These are phyloP conservation scores for Clavariopsis aquatica DNA, from an alignment of 495 filamentous ascomycete genomes.

Conservation along the genomic window DNA sequence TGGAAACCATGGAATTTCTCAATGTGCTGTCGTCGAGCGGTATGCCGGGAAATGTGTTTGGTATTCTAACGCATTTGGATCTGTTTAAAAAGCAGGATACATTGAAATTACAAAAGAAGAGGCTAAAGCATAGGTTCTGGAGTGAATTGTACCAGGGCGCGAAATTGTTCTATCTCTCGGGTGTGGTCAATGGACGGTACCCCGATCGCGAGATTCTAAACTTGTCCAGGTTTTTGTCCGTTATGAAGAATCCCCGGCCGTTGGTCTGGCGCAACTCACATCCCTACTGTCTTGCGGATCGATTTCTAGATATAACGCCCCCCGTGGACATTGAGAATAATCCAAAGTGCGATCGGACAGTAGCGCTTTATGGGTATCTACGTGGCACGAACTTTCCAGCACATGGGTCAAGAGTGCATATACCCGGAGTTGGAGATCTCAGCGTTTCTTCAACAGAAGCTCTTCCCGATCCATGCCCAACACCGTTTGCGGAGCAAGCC, in stretches of 20 bases:
- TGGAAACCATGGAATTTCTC: slow-evolving; percentile 99
- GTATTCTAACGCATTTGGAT: slow-evolving; percentile 93
- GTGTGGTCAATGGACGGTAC: slow-evolving; percentile 93
- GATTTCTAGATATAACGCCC: slow-evolving; percentile 90
- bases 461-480: slow-evolving; percentile 92
- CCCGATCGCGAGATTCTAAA: slow-evolving; percentile 97
- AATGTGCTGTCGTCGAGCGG: slow-evolving; percentile 85
- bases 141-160: slow-evolving; percentile 94
- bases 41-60: slow-evolving; percentile 98
- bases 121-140: slow-evolving; percentile 94
- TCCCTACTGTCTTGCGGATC: slow-evolving; percentile 89
- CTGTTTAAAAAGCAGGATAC: slow-evolving; percentile 90
- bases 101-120: slow-evolving; percentile 87
- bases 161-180: slow-evolving; percentile 93
- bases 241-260: slow-evolving; percentile 98
- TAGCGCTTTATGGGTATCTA: slow-evolving; percentile 91
- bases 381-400: slow-evolving; percentile 94
- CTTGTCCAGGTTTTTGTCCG: slow-evolving; percentile 85
- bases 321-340: slow-evolving; percentile 86
- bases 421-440: slow-evolving; percentile 93
- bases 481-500: slow-evolving; percentile 84
- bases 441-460: slow-evolving; percentile 80
- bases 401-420: slow-evolving; percentile 82
- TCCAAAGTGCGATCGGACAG: slow-evolving; percentile 81
- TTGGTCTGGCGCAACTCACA: slow-evolving; percentile 96